Conservation (phyloP, 164 flowering plant genomes). For the Chloranthus sessilifolius region DNA sequence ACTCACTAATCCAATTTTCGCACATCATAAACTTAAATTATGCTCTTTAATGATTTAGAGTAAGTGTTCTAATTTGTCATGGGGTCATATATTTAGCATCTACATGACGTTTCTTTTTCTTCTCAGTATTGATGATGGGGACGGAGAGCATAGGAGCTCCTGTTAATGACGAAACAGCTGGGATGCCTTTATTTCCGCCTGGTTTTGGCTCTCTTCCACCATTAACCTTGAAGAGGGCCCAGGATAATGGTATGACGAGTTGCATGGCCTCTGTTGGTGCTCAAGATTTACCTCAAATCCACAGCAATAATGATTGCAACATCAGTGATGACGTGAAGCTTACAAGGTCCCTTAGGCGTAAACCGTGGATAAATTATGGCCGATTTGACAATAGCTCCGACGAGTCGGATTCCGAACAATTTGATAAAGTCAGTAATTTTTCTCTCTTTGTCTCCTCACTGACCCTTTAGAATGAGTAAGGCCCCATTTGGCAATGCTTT, state of each 20-base stretch:
- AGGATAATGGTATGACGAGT: slow-evolving; percentile 14
- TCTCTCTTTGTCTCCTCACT: neutral
- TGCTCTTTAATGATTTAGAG: too few species aligned
- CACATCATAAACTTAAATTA: too few species aligned
- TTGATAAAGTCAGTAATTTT: slow-evolving; percentile 37
- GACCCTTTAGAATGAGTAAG: neutral
- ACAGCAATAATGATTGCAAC: slow-evolving; percentile 12
- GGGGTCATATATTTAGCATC: too few species aligned
- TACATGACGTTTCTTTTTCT: too few species aligned
- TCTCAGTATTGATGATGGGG: slow-evolving; percentile 7
- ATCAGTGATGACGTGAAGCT: slow-evolving; percentile 21
- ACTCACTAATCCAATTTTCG: too few species aligned
- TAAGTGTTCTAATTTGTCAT: too few species aligned
- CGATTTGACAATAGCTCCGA: slow-evolving; percentile 43
- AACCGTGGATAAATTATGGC: slow-evolving; percentile 60
- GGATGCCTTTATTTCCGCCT: slow-evolving; percentile 30
- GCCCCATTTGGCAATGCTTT: too few species aligned
- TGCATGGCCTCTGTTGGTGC: slow-evolving; percentile 13
- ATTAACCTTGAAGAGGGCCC: slow-evolving; percentile 42
- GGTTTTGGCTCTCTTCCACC: slow-evolving; percentile 52
- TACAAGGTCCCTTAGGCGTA: slow-evolving; percentile 33
- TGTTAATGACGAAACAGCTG: slow-evolving; percentile 7
- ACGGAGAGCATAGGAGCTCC: slow-evolving; percentile 4
- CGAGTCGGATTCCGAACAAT: slow-evolving; percentile 47
- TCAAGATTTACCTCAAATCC: slow-evolving; percentile 16